These are phyloP conservation scores for Hypholoma sublateritium DNA, from an alignment of 768 basidiomycete genomes.

Conservation along the genomic window DNA sequence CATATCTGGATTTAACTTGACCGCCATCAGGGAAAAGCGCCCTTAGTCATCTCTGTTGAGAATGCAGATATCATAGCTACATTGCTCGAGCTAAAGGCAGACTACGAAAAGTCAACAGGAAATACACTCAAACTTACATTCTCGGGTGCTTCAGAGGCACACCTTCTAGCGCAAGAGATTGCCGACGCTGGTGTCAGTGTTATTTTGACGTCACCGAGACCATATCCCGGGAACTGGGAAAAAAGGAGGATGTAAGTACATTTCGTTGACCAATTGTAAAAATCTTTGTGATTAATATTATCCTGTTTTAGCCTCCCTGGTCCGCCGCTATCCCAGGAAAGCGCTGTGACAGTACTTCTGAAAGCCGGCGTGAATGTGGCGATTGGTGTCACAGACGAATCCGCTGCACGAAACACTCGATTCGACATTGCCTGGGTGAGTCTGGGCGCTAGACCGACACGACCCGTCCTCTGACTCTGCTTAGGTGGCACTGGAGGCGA, in stretches of 20 bases:
- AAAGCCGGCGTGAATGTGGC: constrained; percentile 63
- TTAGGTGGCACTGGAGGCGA: constrained; percentile 27
- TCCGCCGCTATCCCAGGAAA: constrained; percentile 66
- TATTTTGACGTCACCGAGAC: constrained; percentile 61
- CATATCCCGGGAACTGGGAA: constrained; percentile 69
- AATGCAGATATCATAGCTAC: constrained; percentile 78
- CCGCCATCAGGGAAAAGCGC: constrained; percentile 46
- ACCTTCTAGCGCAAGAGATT: constrained; percentile 65
- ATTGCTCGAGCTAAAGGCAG: constrained; percentile 57
- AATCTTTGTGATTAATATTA: neutral
- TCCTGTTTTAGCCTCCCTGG: constrained; percentile 56
- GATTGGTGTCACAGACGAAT: constrained; percentile 57
- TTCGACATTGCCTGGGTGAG: constrained; percentile 65
- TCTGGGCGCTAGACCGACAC: constrained; percentile 2
- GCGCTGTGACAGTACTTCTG: constrained; percentile 52
- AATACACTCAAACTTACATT: constrained; percentile 44
- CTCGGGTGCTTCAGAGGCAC: constrained; percentile 58
- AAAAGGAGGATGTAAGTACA: constrained; percentile 54
- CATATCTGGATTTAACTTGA: constrained; percentile 11
- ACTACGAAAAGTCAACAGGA: constrained; percentile 41
- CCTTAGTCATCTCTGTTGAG: constrained; percentile 65
- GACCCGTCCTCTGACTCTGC: neutral
- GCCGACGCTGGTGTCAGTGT: constrained; percentile 64
- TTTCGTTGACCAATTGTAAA: neutral
- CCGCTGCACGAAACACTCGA: constrained; percentile 64